Evolutionary conservation across 2,329 filamentous ascomycete genomes (phyloP).

Genomic region (Penicillium sp.): DNA sequence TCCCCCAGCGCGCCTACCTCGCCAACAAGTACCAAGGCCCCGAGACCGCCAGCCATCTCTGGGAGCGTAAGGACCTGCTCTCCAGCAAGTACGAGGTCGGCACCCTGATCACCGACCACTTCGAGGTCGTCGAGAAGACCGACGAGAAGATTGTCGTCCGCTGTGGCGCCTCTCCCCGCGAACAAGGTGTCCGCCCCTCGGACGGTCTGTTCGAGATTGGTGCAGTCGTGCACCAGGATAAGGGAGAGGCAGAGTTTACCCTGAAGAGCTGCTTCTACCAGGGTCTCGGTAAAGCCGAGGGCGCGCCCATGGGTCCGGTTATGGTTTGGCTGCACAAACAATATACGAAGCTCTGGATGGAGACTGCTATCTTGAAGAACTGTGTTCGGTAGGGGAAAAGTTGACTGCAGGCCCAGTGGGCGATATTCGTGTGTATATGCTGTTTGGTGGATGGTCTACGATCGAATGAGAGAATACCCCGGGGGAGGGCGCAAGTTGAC

Average conservation of each 20-base stretch:
- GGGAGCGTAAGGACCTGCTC: slow-evolving; percentile 58
- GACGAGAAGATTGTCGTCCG: slow-evolving; percentile 62
- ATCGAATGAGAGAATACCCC: neutral
- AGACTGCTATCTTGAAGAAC: slow-evolving; percentile 49
- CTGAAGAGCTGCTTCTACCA: slow-evolving; percentile 67
- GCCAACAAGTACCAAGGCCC: slow-evolving; percentile 61
- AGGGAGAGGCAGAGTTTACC: slow-evolving; percentile 62
- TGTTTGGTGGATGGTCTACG: slow-evolving; percentile 12
- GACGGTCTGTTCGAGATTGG: slow-evolving; percentile 70
- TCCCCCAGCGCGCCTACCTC: slow-evolving; percentile 60
- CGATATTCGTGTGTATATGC: slow-evolving; percentile 20
- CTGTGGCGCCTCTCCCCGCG: slow-evolving; percentile 66
- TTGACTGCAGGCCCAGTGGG: neutral
- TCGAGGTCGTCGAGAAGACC: slow-evolving; percentile 69
- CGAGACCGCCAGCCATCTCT: slow-evolving; percentile 62
- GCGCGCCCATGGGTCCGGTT: slow-evolving; percentile 48
- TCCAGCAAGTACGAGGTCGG: slow-evolving; percentile 62
- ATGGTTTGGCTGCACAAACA: slow-evolving; percentile 56
- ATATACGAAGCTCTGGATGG: slow-evolving; percentile 60
- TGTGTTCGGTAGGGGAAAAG: slow-evolving; percentile 9
- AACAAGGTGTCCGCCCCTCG: slow-evolving; percentile 56
- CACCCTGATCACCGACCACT: slow-evolving; percentile 69
- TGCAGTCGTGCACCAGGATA: slow-evolving; percentile 60
- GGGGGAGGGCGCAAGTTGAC: neutral
- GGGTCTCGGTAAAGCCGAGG: slow-evolving; percentile 48